Percentiles rank a stretch among this genome's conserved stretches.
These are phyloP conservation scores for Carex scoparia DNA, from an alignment of 176 grass and related monocot species.

Conservation along the genomic window DNA sequence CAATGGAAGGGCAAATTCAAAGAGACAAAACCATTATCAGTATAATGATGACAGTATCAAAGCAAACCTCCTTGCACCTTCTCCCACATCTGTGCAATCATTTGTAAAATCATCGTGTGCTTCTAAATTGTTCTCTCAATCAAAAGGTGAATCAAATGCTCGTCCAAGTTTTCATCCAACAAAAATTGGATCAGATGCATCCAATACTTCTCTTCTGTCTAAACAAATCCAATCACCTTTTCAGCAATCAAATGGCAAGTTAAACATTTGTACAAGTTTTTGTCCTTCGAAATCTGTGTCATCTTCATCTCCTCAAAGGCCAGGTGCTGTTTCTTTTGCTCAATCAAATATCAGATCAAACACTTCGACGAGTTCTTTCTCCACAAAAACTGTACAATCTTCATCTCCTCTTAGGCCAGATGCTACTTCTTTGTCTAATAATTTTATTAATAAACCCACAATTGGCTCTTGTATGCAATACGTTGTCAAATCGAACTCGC, in stretches of 20 bases:
- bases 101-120: not conserved
- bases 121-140: not conserved
- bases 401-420: not conserved
- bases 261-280: not conserved
- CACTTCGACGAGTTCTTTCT: not conserved
- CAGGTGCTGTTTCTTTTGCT: not conserved
- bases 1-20: not conserved
- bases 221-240: not conserved
- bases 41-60: too few relatives aligned
- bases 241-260: not conserved
- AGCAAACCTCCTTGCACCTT: too few relatives aligned
- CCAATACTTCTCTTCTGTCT: not conserved
- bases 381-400: not conserved
- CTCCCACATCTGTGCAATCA: not conserved
- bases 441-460: not conserved
- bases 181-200: not conserved
- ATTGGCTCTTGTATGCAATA: not conserved
- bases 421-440: not conserved
- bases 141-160: not conserved
- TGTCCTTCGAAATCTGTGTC: not conserved
- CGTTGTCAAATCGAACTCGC: not conserved
- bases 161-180: too few relatives aligned
- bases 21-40: not conserved
- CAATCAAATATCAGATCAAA: not conserved
- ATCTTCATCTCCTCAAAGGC: not conserved